A percentile compares a stretch with the other conserved stretches of the same genome.
phyloP scores from a whole-genome alignment of 345 rosid species.

The Camelina hispida region DNA sequence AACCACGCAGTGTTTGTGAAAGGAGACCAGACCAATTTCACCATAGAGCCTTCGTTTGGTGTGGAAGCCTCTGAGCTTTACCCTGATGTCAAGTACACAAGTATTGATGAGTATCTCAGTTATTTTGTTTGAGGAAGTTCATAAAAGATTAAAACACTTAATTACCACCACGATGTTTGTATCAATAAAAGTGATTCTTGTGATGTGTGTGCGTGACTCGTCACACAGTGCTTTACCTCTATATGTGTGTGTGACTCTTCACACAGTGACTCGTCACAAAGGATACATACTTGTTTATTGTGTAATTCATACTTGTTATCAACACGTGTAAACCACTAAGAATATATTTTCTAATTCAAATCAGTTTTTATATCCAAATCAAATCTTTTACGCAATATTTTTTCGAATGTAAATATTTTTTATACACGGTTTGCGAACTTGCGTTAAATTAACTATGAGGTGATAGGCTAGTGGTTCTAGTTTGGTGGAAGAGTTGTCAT shows the following conservation, averaged over 20 bases:
- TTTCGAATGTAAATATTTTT: no score
- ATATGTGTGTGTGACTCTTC: not conserved
- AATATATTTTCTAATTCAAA: not conserved
- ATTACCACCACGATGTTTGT: not conserved
- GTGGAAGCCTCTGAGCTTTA: conserved; percentile 83
- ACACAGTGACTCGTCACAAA: not conserved
- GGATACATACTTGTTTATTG: no score
- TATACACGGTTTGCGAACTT: no score
- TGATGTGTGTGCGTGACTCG: not conserved
- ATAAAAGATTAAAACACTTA: not conserved
- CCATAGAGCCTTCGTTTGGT: conserved; percentile 71
- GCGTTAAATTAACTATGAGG: no score
- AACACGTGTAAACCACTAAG: no score
- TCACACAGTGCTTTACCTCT: conserved; percentile 14
- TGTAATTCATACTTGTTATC: no score
- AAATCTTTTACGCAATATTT: no score
- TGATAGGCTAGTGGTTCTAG: no score
- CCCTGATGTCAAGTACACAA: conserved; percentile 77
- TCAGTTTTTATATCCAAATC: not conserved
- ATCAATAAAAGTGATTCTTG: conserved; percentile 12
- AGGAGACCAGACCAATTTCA: conserved; percentile 71
- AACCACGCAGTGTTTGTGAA: conserved; percentile 68
- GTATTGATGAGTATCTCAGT: conserved; percentile 67
- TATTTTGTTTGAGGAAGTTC: conserved; percentile 51
- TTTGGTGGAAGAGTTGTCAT: no score